phyloP scores from a whole-genome alignment of 441 rosid species.

The Brassica balearica region DNA sequence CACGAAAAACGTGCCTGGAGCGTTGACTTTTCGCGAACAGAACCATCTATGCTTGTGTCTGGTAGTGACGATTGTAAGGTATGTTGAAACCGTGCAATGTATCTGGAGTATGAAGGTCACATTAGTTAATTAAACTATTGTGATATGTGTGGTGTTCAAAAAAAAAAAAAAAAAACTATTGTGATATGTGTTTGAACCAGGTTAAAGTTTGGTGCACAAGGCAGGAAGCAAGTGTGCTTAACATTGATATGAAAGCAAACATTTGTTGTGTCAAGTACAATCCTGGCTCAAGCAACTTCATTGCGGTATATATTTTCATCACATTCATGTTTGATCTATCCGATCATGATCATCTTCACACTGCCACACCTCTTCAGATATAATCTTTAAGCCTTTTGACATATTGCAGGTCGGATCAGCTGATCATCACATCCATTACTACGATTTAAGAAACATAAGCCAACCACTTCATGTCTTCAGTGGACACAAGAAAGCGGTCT shows the following conservation, averaged over 20 bases:
- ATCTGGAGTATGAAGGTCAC: background rate
- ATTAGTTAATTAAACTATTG: background rate
- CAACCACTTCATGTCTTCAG: slow-evolving; percentile 94
- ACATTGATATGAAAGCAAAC: slow-evolving; percentile 98
- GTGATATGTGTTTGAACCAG: slow-evolving; percentile 50
- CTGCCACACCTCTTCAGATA: slow-evolving; percentile 13
- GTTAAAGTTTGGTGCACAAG: slow-evolving; percentile 99
- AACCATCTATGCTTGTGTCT: slow-evolving; percentile 98
- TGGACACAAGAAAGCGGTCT: slow-evolving; percentile 95
- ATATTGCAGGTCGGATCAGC: slow-evolving; percentile 94
- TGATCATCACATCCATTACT: slow-evolving; percentile 94
- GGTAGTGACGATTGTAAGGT: slow-evolving; percentile 97
- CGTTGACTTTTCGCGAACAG: slow-evolving; percentile 94
- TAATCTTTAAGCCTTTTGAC: slow-evolving; percentile 24
- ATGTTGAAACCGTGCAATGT: background rate
- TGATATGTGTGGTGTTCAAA: background rate
- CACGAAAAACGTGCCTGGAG: slow-evolving; percentile 99
- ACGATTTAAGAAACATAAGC: slow-evolving; percentile 85
- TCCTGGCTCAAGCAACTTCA: slow-evolving; percentile 94
- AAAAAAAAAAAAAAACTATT: background rate
- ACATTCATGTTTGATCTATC: slow-evolving; percentile 19
- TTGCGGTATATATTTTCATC: slow-evolving; percentile 71
- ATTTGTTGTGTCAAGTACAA: slow-evolving; percentile 98
- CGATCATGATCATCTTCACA: slow-evolving; percentile 20
- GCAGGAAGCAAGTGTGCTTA: slow-evolving; percentile 93